A percentile compares a stretch with the other conserved stretches of the same genome.
phyloP scores from a whole-genome alignment of 257 asterid genomes.

The Petrea volubilis region DNA sequence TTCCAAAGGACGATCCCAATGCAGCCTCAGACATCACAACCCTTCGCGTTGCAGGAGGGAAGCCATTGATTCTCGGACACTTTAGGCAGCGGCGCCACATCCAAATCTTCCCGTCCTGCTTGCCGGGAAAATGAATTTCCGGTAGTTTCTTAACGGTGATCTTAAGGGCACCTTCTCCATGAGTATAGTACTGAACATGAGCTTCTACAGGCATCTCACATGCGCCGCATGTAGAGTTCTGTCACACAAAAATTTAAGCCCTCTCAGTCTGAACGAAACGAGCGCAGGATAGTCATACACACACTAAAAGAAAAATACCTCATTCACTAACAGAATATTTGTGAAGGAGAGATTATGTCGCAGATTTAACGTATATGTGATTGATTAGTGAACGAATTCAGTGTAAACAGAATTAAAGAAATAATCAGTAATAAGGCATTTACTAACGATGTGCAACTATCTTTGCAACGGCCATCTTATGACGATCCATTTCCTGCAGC shows the following conservation, averaged over 20 bases:
- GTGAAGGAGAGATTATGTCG: slow-evolving; percentile 29
- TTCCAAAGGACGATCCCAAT: slow-evolving; percentile 96
- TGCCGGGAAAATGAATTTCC: slow-evolving; percentile 74
- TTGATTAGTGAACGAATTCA: too few species aligned
- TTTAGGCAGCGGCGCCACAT: slow-evolving; percentile 98
- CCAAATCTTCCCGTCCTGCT: slow-evolving; percentile 90
- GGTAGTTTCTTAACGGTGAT: slow-evolving; percentile 87
- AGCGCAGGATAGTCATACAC: neutral
- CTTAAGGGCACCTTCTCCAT: slow-evolving; percentile 86
- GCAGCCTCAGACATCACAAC: slow-evolving; percentile 98
- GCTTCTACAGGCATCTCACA: slow-evolving; percentile 95
- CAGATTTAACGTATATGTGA: too few species aligned
- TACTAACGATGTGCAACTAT: slow-evolving; percentile 82
- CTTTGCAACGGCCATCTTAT: slow-evolving; percentile 94
- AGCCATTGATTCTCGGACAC: slow-evolving; percentile 79
- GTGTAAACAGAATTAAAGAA: too few species aligned
- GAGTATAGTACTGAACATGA: slow-evolving; percentile 93
- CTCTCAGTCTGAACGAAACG: slow-evolving; percentile 8
- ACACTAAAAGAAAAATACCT: neutral
- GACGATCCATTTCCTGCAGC: slow-evolving; percentile 99
- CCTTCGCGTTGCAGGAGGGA: slow-evolving; percentile 93
- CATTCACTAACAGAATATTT: slow-evolving; percentile 6
- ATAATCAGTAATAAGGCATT: too few species aligned
- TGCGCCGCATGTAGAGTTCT: slow-evolving; percentile 79
- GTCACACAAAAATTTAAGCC: slow-evolving; percentile 31